Base-by-base conservation (phyloP, 192 early-diverging fungal genomes). In the Coemansia sp. region DNA sequence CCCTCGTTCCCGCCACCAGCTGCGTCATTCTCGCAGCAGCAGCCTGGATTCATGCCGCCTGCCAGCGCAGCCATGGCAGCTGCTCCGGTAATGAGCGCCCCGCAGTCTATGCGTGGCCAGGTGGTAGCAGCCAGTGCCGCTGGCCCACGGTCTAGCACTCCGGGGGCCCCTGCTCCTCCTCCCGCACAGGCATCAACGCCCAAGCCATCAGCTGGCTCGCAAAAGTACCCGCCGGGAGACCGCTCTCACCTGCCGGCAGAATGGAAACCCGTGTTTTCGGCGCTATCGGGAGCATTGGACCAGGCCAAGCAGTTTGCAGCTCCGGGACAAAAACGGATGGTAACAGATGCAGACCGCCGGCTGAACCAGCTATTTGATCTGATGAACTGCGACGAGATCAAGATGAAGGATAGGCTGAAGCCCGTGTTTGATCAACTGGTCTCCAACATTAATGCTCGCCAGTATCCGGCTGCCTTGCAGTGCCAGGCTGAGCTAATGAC, bases 301-400 rank as follows among this genome's bases (percentile, higher is more conserved):
- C 76, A 70, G 38, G 79, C 79, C 42, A 81, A 76, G 54, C 79
- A 62, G 19, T 63, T 64, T 36, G 67, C 64, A 0, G 72, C 89
- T 77, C 84, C 88, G n/a, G 75, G 77, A 18, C 83, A 90, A 59
- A 87, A 86, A 57, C 78, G 85, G 48, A 79, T 88, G 47, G 81
- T 88, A 63, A 88, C 92, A 57, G 93, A 97, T 47, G 84, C 92
- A 3, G 89, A 94, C 45, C 90, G 89, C 64, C 79, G 87, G n/a
- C 55, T 98, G 28, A 81, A 85, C 28, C 69, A 73, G 6, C 59
- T 98, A 42, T 92, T 91, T 70, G 95, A 95, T 70, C 81, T 84
- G 73, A 72, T 96, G 79, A 94, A 95, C 67, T 86, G 87, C 63
- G 85, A 83, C 21, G 84, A 87, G 49, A 66, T 94, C 6, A 80